A percentile compares a stretch with the other conserved stretches of the same genome.
Evolutionary conservation across 805 yeast species (phyloP).

Genomic region (Kockiozyma suomiensis): DNA sequence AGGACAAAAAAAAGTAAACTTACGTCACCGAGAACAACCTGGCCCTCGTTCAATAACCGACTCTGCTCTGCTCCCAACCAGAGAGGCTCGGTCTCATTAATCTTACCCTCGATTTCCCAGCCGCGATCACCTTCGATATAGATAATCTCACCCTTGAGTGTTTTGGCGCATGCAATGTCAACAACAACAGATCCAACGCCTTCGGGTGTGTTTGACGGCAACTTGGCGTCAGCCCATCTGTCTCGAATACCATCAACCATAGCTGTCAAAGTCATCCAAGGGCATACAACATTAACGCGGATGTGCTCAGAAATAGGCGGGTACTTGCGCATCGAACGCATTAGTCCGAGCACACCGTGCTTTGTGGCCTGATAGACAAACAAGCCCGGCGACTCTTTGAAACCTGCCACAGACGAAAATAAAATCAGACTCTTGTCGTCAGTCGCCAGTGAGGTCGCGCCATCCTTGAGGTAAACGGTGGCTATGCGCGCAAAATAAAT

Average conservation of each 20-base stretch:
- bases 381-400: conserved; percentile 25
- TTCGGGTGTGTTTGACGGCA: conserved; percentile 21
- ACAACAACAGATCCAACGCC: conserved; percentile 18
- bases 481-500: conserved; percentile 24
- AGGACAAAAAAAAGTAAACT: neutral
- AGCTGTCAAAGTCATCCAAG: conserved; percentile 27
- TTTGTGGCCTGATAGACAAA: conserved; percentile 25
- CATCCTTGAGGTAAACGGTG: conserved; percentile 16
- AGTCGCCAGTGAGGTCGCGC: neutral
- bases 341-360: conserved; percentile 22
- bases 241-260: conserved; percentile 25
- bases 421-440: conserved; percentile 17
- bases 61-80: conserved; percentile 23
- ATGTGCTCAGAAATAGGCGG: conserved; percentile 18
- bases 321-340: conserved; percentile 22
- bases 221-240: conserved; percentile 9
- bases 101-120: conserved; percentile 14
- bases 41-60: conserved; percentile 9
- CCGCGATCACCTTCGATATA: conserved; percentile 22
- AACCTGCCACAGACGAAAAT: conserved; percentile 27
- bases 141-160: conserved; percentile 15
- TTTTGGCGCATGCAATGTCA: conserved; percentile 13
- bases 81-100: conserved; percentile 17
- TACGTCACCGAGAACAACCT: conserved; percentile 18
- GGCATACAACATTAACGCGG: conserved; percentile 23